Base-by-base conservation (phyloP, 2,329 filamentous ascomycete genomes). In the Colletotrichum neosansevieriae region DNA sequence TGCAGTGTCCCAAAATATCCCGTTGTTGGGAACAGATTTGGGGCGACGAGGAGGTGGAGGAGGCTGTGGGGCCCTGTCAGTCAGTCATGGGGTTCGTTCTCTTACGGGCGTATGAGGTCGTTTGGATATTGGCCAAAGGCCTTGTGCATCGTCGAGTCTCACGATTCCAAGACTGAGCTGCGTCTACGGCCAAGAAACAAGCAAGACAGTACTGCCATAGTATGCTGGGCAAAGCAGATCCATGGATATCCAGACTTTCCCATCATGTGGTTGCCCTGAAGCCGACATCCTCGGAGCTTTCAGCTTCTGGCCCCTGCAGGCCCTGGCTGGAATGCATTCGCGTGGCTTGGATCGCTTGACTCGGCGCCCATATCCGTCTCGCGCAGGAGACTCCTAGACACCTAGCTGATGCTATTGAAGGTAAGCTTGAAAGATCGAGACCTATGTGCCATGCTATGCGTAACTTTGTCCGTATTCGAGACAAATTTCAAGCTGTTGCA, bases 101-200 rank as follows among this genome's bases (percentile, higher is more conserved):
- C 32, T 44, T 67, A 67, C 64, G 64, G 64, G 44, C 64, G 64
- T 67, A 67, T 51, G 34, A 24, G 15, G 19, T 42, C 34, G n/a
- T 51, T 63, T 4, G 42, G 17, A 63, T 32, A 24, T 32, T 44
- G 36, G 40, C 47, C 32, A 19, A 32, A 47, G 58, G 42, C 17
- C 29, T 17, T 7, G 24, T 56, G 32, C 54, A 64, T 64, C 6
- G 19, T 32, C 38, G n/a, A 40, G 34, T 63, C 62, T 60, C 56
- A 65, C 40, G 40, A 45, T 13, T 45, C 15, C 17, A n/a, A 19
- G 17, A n/a, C n/a, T 42, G 2, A 45, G 42, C 13, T 45, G 36
- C 13, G 11, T 38, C 13, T 38, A 38, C 10, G 34, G 42, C 42
- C 42, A n/a, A 45, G 15, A n/a, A n/a, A 6, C 15, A 45, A 45